Evolutionary conservation across 805 yeast species (phyloP).

Genomic region (Candida hispaniensis): DNA sequence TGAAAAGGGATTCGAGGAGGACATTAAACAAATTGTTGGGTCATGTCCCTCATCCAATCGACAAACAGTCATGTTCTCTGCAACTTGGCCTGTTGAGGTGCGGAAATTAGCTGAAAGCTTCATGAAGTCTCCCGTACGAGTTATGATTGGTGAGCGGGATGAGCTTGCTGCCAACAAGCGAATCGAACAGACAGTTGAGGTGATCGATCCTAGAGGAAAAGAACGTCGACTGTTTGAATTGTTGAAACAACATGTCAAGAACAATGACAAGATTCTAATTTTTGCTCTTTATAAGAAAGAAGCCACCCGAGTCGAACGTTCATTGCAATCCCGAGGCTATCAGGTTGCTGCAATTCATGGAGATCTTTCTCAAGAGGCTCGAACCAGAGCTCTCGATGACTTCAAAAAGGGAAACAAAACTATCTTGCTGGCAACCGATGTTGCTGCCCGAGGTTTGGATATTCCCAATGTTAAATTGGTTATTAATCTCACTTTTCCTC

Average conservation of each 20-base stretch:
- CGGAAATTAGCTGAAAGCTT: slow-evolving; percentile 80
- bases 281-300: slow-evolving; percentile 96
- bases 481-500: slow-evolving; percentile 89
- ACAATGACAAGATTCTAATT: slow-evolving; percentile 73
- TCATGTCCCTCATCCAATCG: slow-evolving; percentile 42
- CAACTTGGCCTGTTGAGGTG: slow-evolving; percentile 99
- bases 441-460: slow-evolving; percentile 95
- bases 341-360: slow-evolving; percentile 92
- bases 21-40: slow-evolving; percentile 73
- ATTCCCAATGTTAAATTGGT: slow-evolving; percentile 96
- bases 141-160: slow-evolving; percentile 88
- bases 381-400: slow-evolving; percentile 74
- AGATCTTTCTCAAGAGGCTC: slow-evolving; percentile 82
- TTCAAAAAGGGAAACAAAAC: slow-evolving; percentile 73
- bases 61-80: slow-evolving; percentile 97
- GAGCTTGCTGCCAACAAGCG: slow-evolving; percentile 91
- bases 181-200: slow-evolving; percentile 89
- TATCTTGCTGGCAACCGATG: slow-evolving; percentile 90
- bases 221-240: slow-evolving; percentile 65
- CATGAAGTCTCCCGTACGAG: slow-evolving; percentile 78
- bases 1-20: slow-evolving; percentile 97
- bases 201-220: slow-evolving; percentile 69
- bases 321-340: slow-evolving; percentile 62
- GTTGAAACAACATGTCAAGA: slow-evolving; percentile 51
- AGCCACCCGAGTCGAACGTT: slow-evolving; percentile 80